These are phyloP conservation scores for Kazachstania africana DNA, from an alignment of 805 yeast genomes.

Conservation along the genomic window DNA sequence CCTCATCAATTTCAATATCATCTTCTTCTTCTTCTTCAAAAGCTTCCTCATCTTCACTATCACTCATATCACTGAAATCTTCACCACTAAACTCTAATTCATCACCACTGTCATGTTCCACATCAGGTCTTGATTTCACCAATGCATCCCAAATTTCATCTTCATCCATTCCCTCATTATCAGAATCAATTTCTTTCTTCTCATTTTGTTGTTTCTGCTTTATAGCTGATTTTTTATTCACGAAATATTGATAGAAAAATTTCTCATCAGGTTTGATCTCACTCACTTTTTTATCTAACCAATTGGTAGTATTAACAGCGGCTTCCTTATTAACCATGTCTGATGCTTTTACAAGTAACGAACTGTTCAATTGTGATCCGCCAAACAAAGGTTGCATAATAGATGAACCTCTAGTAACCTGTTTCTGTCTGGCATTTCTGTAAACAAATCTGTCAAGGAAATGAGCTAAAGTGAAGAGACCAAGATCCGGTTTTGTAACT, in stretches of 20 bases:
- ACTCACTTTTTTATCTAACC: constrained; percentile 54
- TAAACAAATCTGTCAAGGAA: constrained; percentile 94
- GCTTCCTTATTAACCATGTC: constrained; percentile 30
- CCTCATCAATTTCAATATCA: constrained; percentile 9
- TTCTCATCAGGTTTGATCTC: constrained; percentile 77
- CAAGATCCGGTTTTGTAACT: constrained; percentile 74
- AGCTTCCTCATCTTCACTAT: constrained; percentile 8
- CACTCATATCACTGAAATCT: constrained; percentile 22
- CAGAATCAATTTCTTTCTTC: constrained; percentile 26
- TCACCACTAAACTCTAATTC: constrained; percentile 36
- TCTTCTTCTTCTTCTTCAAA: constrained; percentile 6
- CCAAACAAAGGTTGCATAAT: constrained; percentile 98
- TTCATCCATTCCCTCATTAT: constrained; percentile 40
- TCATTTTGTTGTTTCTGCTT: constrained; percentile 23
- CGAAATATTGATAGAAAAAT: constrained; percentile 80
- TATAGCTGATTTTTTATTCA: constrained; percentile 38
- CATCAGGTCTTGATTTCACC: constrained; percentile 62
- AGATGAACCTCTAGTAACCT: constrained; percentile 68
- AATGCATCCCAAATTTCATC: constrained; percentile 75
- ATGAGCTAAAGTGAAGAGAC: constrained; percentile 75
- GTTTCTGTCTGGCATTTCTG: constrained; percentile 76
- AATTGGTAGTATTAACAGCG: constrained; percentile 78
- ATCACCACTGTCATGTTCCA: constrained; percentile 38
- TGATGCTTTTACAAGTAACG: constrained; percentile 57
- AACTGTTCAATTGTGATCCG: constrained; percentile 46